phyloP scores from a whole-genome alignment of 2,329 filamentous ascomycete species.

The Thielaviopsis ethacetica region DNA sequence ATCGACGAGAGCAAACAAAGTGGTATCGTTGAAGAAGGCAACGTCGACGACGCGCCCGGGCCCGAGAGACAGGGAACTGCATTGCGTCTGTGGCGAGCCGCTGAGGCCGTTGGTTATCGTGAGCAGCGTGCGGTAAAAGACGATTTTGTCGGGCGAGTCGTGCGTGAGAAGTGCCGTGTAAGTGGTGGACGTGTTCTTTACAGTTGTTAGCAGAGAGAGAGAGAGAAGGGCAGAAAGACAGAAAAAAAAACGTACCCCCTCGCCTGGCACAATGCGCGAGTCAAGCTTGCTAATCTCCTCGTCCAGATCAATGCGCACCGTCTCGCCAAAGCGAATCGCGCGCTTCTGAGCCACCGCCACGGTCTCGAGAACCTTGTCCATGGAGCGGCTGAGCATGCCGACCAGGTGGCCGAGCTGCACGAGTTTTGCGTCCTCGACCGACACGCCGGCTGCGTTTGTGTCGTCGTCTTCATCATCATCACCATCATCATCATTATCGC shows the following conservation, averaged over 20 bases:
- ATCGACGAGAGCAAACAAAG: constrained; percentile 42
- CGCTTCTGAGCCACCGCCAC: constrained; percentile 54
- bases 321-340: constrained; percentile 49
- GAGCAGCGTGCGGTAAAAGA: constrained; percentile 37
- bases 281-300: constrained; percentile 35
- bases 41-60: constrained; percentile 38
- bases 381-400: constrained; percentile 38
- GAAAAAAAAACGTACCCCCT: background rate
- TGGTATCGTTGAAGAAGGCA: constrained; percentile 49
- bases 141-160: constrained; percentile 25
- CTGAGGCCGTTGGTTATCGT: constrained; percentile 44
- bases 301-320: constrained; percentile 28
- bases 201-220: constrained; percentile 20
- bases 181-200: constrained; percentile 3
- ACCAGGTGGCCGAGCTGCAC: constrained; percentile 49
- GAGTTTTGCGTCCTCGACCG: constrained; percentile 29
- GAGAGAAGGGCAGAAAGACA: no score
- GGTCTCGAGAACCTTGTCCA: constrained; percentile 44
- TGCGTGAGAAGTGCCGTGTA: background rate
- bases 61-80: constrained; percentile 26
- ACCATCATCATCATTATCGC: constrained; percentile 19
- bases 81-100: constrained; percentile 23
- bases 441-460: constrained; percentile 12
- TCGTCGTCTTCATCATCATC: no score
- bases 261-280: constrained; percentile 34